phyloP scores from a whole-genome alignment of 2,329 filamentous ascomycete genomes.

The Trichoderma sp. region DNA sequence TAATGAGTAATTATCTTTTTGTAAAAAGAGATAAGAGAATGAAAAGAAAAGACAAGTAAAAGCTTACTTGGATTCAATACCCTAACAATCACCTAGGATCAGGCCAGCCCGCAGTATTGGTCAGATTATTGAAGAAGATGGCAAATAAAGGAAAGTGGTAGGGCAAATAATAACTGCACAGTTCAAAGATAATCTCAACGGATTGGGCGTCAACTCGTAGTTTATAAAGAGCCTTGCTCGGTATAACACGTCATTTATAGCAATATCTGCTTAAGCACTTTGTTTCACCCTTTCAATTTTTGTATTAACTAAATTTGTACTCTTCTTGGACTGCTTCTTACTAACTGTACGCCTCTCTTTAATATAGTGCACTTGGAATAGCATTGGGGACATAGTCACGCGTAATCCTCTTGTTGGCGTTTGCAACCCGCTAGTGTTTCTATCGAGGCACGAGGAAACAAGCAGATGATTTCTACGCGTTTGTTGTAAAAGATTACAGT shows the following conservation, averaged over 20 bases:
- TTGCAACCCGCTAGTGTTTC: neutral
- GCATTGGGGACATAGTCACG: neutral
- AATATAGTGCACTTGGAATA: neutral
- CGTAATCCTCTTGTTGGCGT: neutral
- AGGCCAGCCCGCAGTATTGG: neutral
- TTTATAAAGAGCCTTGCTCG: no score
- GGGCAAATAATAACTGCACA: neutral
- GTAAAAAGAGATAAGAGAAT: no score
- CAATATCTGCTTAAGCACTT: no score
- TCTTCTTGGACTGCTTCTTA: no score
- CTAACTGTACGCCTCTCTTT: no score
- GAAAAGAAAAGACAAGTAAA: no score
- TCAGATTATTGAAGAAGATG: neutral
- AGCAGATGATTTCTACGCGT: neutral
- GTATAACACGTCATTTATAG: no score
- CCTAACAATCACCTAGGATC: neutral
- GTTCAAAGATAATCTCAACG: no score
- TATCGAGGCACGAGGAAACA: neutral
- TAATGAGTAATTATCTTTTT: no score
- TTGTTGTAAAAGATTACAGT: neutral
- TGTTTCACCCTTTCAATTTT: no score
- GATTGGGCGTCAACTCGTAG: no score
- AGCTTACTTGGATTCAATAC: neutral
- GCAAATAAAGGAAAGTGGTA: neutral
- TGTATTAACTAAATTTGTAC: no score